Base-by-base conservation (phyloP, 371 early-diverging fungal genomes). In the Coemansia sp. region DNA sequence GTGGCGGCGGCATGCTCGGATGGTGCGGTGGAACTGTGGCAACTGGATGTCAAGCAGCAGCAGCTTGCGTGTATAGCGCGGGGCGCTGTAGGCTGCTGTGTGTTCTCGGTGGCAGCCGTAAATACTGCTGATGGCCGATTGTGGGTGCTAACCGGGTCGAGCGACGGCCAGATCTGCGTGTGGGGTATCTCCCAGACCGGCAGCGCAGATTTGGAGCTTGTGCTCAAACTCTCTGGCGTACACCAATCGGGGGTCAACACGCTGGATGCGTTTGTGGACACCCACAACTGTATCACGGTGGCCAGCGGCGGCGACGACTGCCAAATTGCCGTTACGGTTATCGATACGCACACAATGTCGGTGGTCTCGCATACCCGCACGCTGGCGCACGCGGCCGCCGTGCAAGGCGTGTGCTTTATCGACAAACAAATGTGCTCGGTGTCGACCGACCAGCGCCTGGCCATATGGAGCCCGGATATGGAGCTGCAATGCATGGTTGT, bases 1-100 rank as follows among this genome's bases (percentile, higher is more conserved):
- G 55, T 77, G 11, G 77, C 66, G 1, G 69, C 76, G 2, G 80
- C 59, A 0, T 75, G 61, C 51, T 80, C 81, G 2, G 80, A 81
- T 42, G 69, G 66, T 1, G 53, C 60, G 4, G 38, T 81, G 1
- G 45, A 66, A 20, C 42, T 78, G 33, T 76, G 77, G 77, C 57
- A 41, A 2, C 40, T 64, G 41, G 57, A 60, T 16, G 14, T 42
- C 0, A 10, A 11, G 0, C 11, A 4, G 10, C 61, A 47, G 30
- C 16, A 43, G 34, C 58, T 70, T 30, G 36, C 7, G 0, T 60
- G 67, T 9, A 51, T 70, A 14, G 70, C 76, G 0, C n/a, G 43
- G 1, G 61, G 64, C 16, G 11, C 40, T 11, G 9, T 3, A 2
- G 36, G 26, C 0, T 59, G 61, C 59, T 76, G 77, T 35, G 36